These are phyloP conservation scores for Rhododendron henanense DNA, from an alignment of 148 eudicot genomes.

Conservation along the genomic window DNA sequence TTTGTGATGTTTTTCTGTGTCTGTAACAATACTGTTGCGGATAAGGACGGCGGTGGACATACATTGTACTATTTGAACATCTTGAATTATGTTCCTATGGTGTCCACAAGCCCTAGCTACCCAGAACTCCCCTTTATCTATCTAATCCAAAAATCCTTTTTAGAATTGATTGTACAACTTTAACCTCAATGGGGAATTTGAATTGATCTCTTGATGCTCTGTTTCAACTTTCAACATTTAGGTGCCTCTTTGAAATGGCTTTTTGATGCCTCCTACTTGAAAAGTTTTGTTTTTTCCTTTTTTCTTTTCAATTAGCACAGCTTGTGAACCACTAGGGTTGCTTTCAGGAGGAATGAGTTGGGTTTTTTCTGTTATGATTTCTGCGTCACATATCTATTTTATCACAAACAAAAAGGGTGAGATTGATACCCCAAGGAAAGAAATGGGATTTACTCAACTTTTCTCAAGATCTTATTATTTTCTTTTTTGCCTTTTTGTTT, in stretches of 20 bases:
- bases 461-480: background rate
- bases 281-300: background rate
- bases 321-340: constrained; percentile 16
- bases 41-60: background rate
- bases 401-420: constrained; percentile 5
- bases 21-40: background rate
- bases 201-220: background rate
- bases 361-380: constrained; percentile 12
- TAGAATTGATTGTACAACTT: background rate
- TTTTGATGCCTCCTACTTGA: background rate
- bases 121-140: background rate
- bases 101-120: background rate
- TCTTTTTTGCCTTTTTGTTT: background rate
- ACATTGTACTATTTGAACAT: background rate
- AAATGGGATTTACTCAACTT: background rate
- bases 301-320: background rate
- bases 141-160: background rate
- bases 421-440: constrained; percentile 6
- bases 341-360: background rate
- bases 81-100: background rate
- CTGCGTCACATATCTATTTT: constrained; percentile 22
- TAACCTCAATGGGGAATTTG: background rate
- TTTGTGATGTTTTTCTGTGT: too few relatives aligned
- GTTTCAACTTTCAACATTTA: background rate
- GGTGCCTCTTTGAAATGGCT: background rate